These are phyloP conservation scores for Colletotrichum phormii DNA, from an alignment of 2,329 filamentous ascomycete species.

Conservation along the genomic window DNA sequence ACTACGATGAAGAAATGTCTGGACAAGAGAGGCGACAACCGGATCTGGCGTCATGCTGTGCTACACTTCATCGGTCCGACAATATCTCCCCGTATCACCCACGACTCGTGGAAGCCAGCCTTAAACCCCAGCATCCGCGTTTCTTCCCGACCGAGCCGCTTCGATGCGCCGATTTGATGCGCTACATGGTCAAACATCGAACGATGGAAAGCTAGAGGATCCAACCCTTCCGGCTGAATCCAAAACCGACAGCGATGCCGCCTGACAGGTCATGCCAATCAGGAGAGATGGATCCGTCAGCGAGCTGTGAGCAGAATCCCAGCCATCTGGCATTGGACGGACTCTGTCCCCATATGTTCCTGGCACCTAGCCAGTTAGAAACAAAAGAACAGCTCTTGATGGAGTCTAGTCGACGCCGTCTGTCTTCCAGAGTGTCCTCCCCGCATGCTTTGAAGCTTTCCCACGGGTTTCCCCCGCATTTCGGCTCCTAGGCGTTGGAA, in stretches of 20 bases:
- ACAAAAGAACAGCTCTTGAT: neutral
- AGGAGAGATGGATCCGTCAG: constrained; percentile 5
- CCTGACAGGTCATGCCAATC: neutral
- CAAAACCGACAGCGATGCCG: neutral
- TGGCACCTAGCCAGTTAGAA: neutral
- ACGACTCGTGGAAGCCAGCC: neutral
- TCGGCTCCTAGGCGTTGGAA: constrained; percentile 4
- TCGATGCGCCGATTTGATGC: neutral
- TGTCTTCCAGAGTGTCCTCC: neutral
- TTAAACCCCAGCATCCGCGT: neutral
- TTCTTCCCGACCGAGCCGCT: neutral
- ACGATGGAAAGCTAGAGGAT: neutral
- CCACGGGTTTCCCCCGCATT: constrained; percentile 10
- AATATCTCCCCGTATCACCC: neutral
- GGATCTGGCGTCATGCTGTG: neutral
- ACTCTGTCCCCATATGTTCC: neutral
- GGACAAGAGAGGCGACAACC: too few species aligned
- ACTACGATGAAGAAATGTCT: too few species aligned
- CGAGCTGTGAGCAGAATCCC: neutral
- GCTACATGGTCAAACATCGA: neutral
- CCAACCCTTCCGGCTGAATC: neutral
- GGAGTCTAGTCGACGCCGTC: neutral
- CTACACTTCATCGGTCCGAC: neutral
- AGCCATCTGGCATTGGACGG: neutral
- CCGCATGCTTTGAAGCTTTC: constrained; percentile 2